Evolutionary conservation across 2,329 filamentous ascomycete species (phyloP), one percentile per base, ranked within the genome.

Genomic region (Fonsecaea monophora): DNA sequence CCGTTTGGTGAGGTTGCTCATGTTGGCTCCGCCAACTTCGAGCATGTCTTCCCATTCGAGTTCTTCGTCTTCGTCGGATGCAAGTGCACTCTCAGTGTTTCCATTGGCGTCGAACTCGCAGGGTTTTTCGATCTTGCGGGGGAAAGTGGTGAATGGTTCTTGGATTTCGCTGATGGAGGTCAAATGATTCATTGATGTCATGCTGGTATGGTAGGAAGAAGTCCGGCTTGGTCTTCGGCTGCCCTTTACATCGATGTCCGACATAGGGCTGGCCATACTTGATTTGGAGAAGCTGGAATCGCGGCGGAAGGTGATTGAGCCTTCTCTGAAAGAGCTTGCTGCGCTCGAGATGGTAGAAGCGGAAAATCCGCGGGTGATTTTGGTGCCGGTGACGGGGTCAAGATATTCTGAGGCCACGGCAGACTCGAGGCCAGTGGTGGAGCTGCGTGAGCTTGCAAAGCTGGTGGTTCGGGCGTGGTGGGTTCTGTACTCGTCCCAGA

Each of bases 311-410:
- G 63, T 37, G n/a, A 42, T 54, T 37, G 40, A 56, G 10, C 30
- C 57, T 5, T 71, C 65, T 18, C 58, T 65, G 57, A 67, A 68
- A 10, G 71, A 72, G 55, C 71, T 72, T 42, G 62, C 65, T 18
- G 64, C 62, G 37, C 69, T 71, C 18, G 69, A 67, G 9, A 57
- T 62, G 34, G 53, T 55, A 13, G 69, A 72, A 25, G 67, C 56
- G 30, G 57, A 62, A 62, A 72, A 71, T 7, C 71, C 67, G 8
- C 69, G 71, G 21, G 58, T 61, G 32, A 72, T 50, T 18, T 64
- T 64, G 12, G 65, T 71, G 67, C 73, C 59, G 67, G 71, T 71
- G 64, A 64, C n/a, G 60, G 71, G 53, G 67, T 70, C 57, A 58
- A 69, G 13, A 57, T 62, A 62, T 50, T 66, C 59, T 42, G 42